Evolutionary conservation across 495 filamentous ascomycete species (phyloP), one percentile per base, ranked within the genome.

Genomic region (Neurospora tetraspora): DNA sequence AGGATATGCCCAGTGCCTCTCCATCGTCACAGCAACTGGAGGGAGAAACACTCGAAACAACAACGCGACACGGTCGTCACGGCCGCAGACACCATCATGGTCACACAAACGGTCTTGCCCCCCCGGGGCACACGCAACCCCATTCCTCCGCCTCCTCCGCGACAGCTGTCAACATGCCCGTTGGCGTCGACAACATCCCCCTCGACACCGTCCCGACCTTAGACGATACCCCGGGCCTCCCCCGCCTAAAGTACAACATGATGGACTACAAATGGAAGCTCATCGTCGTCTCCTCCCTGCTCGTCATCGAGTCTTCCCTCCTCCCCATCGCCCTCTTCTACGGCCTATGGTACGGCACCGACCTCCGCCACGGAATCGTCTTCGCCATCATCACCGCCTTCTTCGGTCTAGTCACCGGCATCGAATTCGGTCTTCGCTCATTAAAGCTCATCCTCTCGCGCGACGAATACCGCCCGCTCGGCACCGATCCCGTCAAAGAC

Each of bases 311-410:
- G 70, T 83, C 83, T 2, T 82, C 80, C 72, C 39, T 85, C 3
- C 73, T 86, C 10, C 85, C 85, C 14, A 82, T 86, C 73, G 71
- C 81, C 11, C 75, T 86, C 36, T 86, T 81, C 76, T 86, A 86
- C 72, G 79, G 80, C n/a, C 77, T 86, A 9, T 81, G 78, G 72
- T 83, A 74, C 69, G 72, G 68, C 37, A 84, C 83, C 4, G 78
- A 74, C 0, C 75, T 86, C 4, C 80, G 82, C 65, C 80, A 80
- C 45, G 83, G 82, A 69, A 83, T 86, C 73, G 80, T 83, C 47
- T 86, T 86, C 70, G 84, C 84, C 73, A 84, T 86, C 71, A 82
- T 86, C 73, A 86, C 85, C 2, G 80, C 85, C 38, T 85, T 86
- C 73, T 86, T 84, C 75, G 85, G 85, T 65, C 74, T 85, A 42